phyloP scores from a whole-genome alignment of 1,284 basidiomycete species.

The Sphagnurus paluster region DNA sequence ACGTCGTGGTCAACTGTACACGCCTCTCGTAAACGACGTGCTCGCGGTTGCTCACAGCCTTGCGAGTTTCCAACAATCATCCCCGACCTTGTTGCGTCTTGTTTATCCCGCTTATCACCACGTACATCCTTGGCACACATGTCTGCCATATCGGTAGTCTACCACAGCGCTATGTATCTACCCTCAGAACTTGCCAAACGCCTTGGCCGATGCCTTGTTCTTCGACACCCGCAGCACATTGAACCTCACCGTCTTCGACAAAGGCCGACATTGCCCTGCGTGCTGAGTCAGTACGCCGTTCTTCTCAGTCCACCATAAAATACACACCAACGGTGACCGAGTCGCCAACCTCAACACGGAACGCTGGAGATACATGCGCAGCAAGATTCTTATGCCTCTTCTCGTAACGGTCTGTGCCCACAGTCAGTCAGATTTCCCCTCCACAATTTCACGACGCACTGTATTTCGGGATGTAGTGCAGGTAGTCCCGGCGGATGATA shows the following conservation, averaged over 20 bases:
- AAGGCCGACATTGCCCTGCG: slow-evolving; percentile 93
- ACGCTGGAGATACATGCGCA: slow-evolving; percentile 96
- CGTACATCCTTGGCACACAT: background rate
- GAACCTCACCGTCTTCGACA: slow-evolving; percentile 99
- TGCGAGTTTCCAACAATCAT: slow-evolving; percentile 12
- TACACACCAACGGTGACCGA: slow-evolving; percentile 91
- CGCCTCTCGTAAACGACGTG: background rate
- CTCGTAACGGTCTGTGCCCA: slow-evolving; percentile 81
- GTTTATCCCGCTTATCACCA: slow-evolving; percentile 19
- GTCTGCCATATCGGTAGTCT: slow-evolving; percentile 7
- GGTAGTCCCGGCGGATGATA: slow-evolving; percentile 98
- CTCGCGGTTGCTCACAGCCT: background rate
- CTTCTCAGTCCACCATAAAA: slow-evolving; percentile 1
- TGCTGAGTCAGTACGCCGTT: background rate
- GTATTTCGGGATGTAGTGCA: slow-evolving; percentile 99
- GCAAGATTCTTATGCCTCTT: slow-evolving; percentile 99
- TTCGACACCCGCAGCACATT: slow-evolving; percentile 92
- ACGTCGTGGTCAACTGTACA: background rate
- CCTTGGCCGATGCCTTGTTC: slow-evolving; percentile 86
- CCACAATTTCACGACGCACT: slow-evolving; percentile 48
- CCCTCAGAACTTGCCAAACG: slow-evolving; percentile 91
- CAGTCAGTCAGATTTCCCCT: slow-evolving; percentile 13
- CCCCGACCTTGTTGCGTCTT: slow-evolving; percentile 20
- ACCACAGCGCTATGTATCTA: slow-evolving; percentile 13
- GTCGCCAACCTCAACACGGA: slow-evolving; percentile 95